Percentiles rank a stretch among this genome's conserved stretches.
Evolutionary conservation across 2,329 filamentous ascomycete genomes (phyloP).

Genomic region (Biscogniauxia marginata): DNA sequence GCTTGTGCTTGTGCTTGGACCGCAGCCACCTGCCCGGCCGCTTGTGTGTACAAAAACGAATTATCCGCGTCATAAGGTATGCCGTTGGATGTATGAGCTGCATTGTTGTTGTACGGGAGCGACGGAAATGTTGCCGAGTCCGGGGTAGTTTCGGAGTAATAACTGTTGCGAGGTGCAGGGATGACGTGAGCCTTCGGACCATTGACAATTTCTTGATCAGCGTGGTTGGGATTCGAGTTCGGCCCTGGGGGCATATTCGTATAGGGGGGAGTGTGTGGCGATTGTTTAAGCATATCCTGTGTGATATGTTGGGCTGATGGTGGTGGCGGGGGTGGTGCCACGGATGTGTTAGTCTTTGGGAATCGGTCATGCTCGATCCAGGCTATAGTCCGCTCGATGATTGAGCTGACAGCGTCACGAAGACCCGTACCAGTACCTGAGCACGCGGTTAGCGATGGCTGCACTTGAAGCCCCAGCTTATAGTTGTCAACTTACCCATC

Average conservation of each 20-base stretch:
- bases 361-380: slow-evolving; percentile 53
- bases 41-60: slow-evolving; percentile 29
- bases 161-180: slow-evolving; percentile 23
- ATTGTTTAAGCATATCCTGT: slow-evolving; percentile 32
- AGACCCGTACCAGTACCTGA: slow-evolving; percentile 46
- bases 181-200: slow-evolving; percentile 24
- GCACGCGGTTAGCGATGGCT: slow-evolving; percentile 12
- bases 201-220: slow-evolving; percentile 21
- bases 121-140: slow-evolving; percentile 28
- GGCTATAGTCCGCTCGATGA: slow-evolving; percentile 50
- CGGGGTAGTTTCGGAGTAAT: slow-evolving; percentile 26
- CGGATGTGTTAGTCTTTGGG: slow-evolving; percentile 29
- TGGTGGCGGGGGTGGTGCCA: slow-evolving; percentile 13
- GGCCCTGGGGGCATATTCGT: slow-evolving; percentile 20
- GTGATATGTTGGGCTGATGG: slow-evolving; percentile 13
- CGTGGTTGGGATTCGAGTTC: slow-evolving; percentile 16
- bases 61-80: slow-evolving; percentile 29
- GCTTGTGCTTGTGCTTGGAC: slow-evolving; percentile 27
- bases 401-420: slow-evolving; percentile 43
- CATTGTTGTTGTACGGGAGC: slow-evolving; percentile 26
- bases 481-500: slow-evolving; percentile 54
- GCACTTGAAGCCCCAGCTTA: neutral
- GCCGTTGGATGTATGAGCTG: slow-evolving; percentile 21
- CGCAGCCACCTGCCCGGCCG: slow-evolving; percentile 25
- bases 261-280: slow-evolving; percentile 30